Percentiles rank a stretch among this genome's conserved stretches.
Evolutionary conservation across 2,329 filamentous ascomycete genomes (phyloP).

Genomic region (Fusarium domesticum): DNA sequence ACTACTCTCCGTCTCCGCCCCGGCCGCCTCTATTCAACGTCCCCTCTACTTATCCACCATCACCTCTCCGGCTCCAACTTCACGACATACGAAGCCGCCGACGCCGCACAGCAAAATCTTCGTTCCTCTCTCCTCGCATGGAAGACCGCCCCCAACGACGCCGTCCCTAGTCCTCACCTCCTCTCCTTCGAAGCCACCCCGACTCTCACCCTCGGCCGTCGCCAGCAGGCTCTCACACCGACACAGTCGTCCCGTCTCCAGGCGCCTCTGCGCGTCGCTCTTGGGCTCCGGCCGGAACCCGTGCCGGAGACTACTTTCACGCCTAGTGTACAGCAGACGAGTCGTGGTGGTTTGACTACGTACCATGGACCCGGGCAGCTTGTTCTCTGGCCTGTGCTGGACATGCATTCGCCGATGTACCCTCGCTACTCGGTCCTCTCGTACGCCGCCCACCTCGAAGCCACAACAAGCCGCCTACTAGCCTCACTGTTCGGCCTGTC

Average conservation of each 20-base stretch:
- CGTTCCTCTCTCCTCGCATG: conserved; percentile 36
- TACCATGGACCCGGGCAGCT: conserved; percentile 94
- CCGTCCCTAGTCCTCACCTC: conserved; percentile 63
- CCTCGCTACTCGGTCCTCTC: conserved; percentile 63
- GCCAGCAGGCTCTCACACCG: conserved; percentile 57
- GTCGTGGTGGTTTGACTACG: conserved; percentile 86
- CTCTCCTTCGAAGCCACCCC: conserved; percentile 80
- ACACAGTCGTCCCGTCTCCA: conserved; percentile 46
- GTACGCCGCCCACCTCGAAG: conserved; percentile 78
- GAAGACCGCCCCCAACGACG: conserved; percentile 29
- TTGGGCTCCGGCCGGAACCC: conserved; percentile 24
- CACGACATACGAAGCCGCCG: conserved; percentile 33
- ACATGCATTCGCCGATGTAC: conserved; percentile 62
- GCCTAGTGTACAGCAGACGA: conserved; percentile 66
- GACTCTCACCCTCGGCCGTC: conserved; percentile 86
- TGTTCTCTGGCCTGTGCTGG: conserved; percentile 88
- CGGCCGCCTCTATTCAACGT: conserved; percentile 2
- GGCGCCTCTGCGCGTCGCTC: conserved; percentile 37
- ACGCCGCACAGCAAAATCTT: conserved; percentile 33
- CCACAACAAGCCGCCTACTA: conserved; percentile 67
- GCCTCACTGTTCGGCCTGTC: conserved; percentile 53
- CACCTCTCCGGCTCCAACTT: conserved; percentile 31
- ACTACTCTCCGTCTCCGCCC: conserved; percentile 9
- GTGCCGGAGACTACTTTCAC: conserved; percentile 33
- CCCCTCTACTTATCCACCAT: conserved; percentile 28